These are phyloP conservation scores for Colletotrichum tanaceti DNA, from an alignment of 2,329 filamentous ascomycete species.

Conservation along the genomic window DNA sequence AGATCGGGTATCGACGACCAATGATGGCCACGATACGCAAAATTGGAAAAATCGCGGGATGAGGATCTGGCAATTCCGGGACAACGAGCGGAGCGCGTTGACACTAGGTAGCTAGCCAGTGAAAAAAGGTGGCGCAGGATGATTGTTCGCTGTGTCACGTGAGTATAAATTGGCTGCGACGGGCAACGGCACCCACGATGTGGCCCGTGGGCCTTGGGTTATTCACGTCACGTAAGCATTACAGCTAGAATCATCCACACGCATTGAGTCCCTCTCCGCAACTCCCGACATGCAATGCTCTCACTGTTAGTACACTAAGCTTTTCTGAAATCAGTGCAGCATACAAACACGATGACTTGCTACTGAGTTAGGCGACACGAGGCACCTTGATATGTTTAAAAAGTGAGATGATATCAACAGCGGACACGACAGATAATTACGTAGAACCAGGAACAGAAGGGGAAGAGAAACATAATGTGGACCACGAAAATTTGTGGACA, in stretches of 20 bases:
- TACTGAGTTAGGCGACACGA: too few relatives aligned
- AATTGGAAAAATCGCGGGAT: conserved; percentile 35
- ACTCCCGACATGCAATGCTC: conserved; percentile 6
- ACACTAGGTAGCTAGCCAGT: background rate
- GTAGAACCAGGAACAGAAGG: background rate
- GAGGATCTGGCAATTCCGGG: conserved; percentile 26
- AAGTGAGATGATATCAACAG: background rate
- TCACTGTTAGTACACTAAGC: background rate
- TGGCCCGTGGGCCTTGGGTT: background rate
- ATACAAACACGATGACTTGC: background rate
- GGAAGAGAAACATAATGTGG: background rate
- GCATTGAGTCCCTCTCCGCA: conserved; percentile 4
- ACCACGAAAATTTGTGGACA: background rate
- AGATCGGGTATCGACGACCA: conserved; percentile 36
- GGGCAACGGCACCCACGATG: conserved; percentile 3
- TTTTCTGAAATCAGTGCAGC: background rate
- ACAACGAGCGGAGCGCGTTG: conserved; percentile 36
- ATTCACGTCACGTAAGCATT: conserved; percentile 33
- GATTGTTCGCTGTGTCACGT: conserved; percentile 10
- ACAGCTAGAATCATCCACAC: conserved; percentile 11
- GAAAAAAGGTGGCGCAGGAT: conserved; percentile 25
- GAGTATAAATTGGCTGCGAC: background rate
- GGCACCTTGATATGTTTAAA: background rate
- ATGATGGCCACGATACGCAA: conserved; percentile 41
- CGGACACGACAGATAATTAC: too few relatives aligned